Evolutionary conservation across 192 early-diverging fungal genomes (phyloP).

Genomic region (Spizellomyces punctatus): DNA sequence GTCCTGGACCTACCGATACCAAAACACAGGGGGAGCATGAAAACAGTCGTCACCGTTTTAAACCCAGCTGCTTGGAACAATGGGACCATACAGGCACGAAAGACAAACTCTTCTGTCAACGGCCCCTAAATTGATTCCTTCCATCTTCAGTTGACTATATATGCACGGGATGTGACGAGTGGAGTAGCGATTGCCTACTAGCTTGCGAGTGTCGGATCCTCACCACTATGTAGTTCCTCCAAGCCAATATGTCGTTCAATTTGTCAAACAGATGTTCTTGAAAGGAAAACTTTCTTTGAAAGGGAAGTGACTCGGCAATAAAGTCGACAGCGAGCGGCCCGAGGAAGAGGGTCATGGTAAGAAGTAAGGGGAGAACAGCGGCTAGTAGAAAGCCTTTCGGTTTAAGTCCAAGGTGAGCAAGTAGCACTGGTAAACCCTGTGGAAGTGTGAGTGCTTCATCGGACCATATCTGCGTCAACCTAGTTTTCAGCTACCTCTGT

Average conservation of each 20-base stretch:
- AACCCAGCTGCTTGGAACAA: conserved; percentile 46
- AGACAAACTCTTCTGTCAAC: conserved; percentile 73
- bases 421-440: neutral
- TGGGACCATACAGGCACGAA: conserved; percentile 70
- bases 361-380: conserved; percentile 16
- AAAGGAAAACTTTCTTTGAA: neutral
- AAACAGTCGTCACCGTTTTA: conserved; percentile 44
- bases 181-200: too few relatives aligned
- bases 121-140: conserved; percentile 57
- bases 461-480: too few relatives aligned
- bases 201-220: neutral
- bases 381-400: conserved; percentile 2
- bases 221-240: conserved; percentile 56
- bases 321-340: conserved; percentile 37
- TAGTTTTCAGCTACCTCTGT: neutral
- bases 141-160: neutral
- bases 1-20: conserved; percentile 60
- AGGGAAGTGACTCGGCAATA: neutral
- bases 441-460: too few relatives aligned
- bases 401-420: neutral
- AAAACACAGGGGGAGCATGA: conserved; percentile 68
- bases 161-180: neutral
- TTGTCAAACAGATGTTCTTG: conserved; percentile 19
- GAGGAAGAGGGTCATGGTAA: conserved; percentile 56
- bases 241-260: conserved; percentile 30